phyloP scores from a whole-genome alignment of 495 filamentous ascomycete species.

The Penicillium psychrofluorescens region DNA sequence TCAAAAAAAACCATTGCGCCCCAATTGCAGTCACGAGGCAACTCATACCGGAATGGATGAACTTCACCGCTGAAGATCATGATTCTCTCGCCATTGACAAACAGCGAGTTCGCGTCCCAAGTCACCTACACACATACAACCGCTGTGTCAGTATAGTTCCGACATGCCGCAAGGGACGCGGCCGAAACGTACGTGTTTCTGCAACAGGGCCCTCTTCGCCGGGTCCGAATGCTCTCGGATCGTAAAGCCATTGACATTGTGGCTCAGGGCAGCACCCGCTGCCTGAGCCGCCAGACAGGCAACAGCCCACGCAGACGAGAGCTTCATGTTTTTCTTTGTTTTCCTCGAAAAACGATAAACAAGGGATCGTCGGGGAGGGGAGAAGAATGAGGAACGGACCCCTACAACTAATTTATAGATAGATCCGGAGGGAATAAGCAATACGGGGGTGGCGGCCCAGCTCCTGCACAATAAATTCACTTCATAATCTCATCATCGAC shows the following conservation, averaged over 20 bases:
- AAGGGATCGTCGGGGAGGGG: not conserved
- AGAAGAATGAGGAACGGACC: too few relatives aligned
- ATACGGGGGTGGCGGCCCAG: too few relatives aligned
- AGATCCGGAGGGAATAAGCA: too few relatives aligned
- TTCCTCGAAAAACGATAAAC: not conserved
- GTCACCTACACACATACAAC: constrained; percentile 41
- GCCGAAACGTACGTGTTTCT: constrained; percentile 27
- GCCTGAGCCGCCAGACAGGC: constrained; percentile 30
- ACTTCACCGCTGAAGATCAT: constrained; percentile 70
- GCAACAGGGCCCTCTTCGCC: constrained; percentile 26
- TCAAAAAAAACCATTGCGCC: not conserved
- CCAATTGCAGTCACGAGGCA: not conserved
- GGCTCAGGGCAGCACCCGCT: constrained; percentile 28
- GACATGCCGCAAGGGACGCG: not conserved
- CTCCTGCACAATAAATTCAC: not conserved
- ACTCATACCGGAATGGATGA: constrained; percentile 53
- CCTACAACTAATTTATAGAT: too few relatives aligned
- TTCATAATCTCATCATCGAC: constrained; percentile 7
- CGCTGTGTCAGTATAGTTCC: not conserved
- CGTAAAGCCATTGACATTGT: constrained; percentile 28
- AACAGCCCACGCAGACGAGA: constrained; percentile 21
- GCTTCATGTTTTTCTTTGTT: constrained; percentile 16
- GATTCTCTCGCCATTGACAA: constrained; percentile 62
- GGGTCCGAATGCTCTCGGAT: constrained; percentile 31
- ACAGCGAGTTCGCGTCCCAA: constrained; percentile 69